phyloP scores from a whole-genome alignment of 768 basidiomycete species.

The Auriscalpium vulgare region DNA sequence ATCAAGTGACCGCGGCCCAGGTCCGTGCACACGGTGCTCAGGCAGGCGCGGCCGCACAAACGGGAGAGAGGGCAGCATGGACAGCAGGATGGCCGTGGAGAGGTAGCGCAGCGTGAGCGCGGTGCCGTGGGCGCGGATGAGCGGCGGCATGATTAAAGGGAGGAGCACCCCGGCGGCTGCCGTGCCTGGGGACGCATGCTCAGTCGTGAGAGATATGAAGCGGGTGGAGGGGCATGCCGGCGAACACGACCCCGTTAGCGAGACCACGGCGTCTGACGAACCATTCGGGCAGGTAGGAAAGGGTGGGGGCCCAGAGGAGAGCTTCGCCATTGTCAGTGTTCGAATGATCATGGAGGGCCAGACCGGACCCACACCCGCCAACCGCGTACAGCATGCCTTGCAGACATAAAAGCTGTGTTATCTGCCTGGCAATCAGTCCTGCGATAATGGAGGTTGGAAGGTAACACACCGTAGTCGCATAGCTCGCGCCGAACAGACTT shows the following conservation, averaged over 20 bases:
- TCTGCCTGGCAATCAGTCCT: not conserved
- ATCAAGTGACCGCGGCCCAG: not conserved
- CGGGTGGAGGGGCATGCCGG: conserved; percentile 8
- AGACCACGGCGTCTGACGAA: conserved; percentile 24
- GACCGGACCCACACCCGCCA: conserved; percentile 17
- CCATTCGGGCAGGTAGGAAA: conserved; percentile 27
- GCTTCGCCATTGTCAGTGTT: conserved; percentile 4
- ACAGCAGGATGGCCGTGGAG: conserved; percentile 9
- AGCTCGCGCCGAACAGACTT: conserved; percentile 22
- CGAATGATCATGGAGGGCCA: no score
- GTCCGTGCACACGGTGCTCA: conserved; percentile 9
- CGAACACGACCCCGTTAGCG: conserved; percentile 26
- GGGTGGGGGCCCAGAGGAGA: conserved; percentile 19
- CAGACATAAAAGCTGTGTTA: conserved; percentile 15
- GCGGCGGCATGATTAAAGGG: conserved; percentile 19
- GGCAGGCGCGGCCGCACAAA: conserved; percentile 22
- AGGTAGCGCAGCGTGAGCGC: conserved; percentile 20
- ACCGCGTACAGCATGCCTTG: conserved; percentile 23
- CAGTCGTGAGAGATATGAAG: no score
- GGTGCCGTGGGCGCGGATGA: conserved; percentile 19
- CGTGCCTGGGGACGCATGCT: conserved; percentile 12
- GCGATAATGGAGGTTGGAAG: no score
- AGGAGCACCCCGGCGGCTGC: conserved; percentile 21
- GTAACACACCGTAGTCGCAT: not conserved
- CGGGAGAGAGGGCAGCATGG: conserved; percentile 19